Conservation (phyloP, 176 grass and related monocot species). For the Cocos nucifera region DNA sequence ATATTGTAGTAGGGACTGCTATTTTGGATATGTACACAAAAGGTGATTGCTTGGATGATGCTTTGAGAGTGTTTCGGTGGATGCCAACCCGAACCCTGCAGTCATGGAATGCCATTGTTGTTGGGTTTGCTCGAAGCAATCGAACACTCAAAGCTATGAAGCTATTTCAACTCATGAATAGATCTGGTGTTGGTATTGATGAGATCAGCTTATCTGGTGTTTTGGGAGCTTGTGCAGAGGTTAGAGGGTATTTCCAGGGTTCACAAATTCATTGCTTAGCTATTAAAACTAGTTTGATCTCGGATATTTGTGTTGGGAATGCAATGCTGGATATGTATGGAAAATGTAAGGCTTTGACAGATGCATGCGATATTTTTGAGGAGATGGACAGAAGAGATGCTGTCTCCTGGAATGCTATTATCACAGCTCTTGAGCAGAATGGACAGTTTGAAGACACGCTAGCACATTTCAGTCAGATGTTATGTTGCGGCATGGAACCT, state of each 20-base stretch:
- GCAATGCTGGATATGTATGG: constrained; percentile 81
- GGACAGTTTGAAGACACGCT: constrained; percentile 42
- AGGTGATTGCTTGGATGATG: constrained; percentile 44
- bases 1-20: constrained; percentile 65
- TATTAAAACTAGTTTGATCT: constrained; percentile 52
- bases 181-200: constrained; percentile 43
- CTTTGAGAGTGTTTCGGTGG: constrained; percentile 47
- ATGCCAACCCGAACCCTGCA: constrained; percentile 44
- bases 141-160: constrained; percentile 40
- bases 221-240: constrained; percentile 58
- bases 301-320: constrained; percentile 55
- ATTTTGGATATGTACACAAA: constrained; percentile 84
- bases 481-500: constrained; percentile 52
- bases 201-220: constrained; percentile 65
- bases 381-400: constrained; percentile 70
- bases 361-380: constrained; percentile 53
- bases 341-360: constrained; percentile 60
- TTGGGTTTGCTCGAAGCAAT: constrained; percentile 53
- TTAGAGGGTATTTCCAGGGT: constrained; percentile 50
- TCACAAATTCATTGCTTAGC: constrained; percentile 58
- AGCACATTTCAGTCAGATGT: constrained; percentile 59
- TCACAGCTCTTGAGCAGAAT: constrained; percentile 79
- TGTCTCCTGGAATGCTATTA: constrained; percentile 72
- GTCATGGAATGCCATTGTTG: constrained; percentile 80
- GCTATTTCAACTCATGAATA: constrained; percentile 56